phyloP scores from a whole-genome alignment of 2,329 filamentous ascomycete genomes.

The Eurotiales sp. region DNA sequence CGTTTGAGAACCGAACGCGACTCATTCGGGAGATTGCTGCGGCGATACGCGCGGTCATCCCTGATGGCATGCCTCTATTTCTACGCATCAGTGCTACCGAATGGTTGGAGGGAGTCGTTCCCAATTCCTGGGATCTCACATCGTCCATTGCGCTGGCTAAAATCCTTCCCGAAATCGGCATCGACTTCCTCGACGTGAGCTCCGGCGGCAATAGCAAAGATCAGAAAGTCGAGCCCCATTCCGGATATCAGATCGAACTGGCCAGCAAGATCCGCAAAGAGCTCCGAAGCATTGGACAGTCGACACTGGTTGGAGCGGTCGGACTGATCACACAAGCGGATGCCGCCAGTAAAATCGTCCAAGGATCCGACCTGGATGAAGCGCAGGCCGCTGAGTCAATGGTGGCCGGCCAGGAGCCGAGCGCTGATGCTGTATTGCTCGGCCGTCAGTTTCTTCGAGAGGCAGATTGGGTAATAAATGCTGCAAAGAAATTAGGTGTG shows the following conservation, averaged over 20 bases:
- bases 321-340: not conserved
- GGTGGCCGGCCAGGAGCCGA: not conserved
- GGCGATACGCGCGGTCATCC: slow-evolving; percentile 49
- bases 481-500: not conserved
- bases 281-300: not conserved
- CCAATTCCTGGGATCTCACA: slow-evolving; percentile 46
- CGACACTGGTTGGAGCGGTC: not conserved
- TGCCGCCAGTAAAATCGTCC: too few species aligned
- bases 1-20: slow-evolving; percentile 60
- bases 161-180: slow-evolving; percentile 39
- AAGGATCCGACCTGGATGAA: too few species aligned
- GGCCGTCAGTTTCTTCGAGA: not conserved
- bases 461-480: not conserved
- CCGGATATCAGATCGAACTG: not conserved
- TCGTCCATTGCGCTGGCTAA: slow-evolving; percentile 37
- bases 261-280: not conserved
- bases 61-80: slow-evolving; percentile 65
- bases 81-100: slow-evolving; percentile 68
- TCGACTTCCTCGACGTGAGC: slow-evolving; percentile 46
- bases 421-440: not conserved
- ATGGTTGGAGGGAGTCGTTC: too few species aligned
- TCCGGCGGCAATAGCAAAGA: slow-evolving; percentile 30
- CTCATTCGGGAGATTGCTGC: slow-evolving; percentile 58
- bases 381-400: not conserved
- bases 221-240: not conserved